phyloP scores from a whole-genome alignment of 495 filamentous ascomycete species.

The Immersiella caudata region DNA sequence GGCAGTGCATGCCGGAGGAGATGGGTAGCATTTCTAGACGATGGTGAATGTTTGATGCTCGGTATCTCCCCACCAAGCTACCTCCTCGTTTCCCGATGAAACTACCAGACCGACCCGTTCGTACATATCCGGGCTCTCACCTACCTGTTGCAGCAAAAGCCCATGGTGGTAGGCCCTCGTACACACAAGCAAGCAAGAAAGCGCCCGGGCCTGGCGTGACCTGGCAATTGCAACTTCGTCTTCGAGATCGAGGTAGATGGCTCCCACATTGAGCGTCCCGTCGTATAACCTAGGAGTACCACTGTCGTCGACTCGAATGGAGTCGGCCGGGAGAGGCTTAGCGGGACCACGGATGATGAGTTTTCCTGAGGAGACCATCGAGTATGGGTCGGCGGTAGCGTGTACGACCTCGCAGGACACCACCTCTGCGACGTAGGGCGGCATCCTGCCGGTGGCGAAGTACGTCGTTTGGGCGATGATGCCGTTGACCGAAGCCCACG shows the following conservation, averaged over 20 bases:
- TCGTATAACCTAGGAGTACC: neutral
- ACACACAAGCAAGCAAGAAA: neutral
- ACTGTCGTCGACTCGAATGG: neutral
- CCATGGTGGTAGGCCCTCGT: neutral
- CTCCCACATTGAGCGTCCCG: neutral
- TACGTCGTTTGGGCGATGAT: neutral
- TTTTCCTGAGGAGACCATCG: neutral
- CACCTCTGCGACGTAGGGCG: slow-evolving; percentile 1
- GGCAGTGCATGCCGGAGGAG: too few relatives aligned
- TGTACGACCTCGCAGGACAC: neutral
- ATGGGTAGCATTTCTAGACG: neutral
- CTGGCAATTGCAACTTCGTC: neutral
- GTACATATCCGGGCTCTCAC: neutral
- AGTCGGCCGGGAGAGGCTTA: neutral
- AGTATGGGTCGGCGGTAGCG: neutral
- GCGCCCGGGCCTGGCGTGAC: neutral
- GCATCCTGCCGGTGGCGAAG: neutral
- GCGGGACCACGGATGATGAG: neutral
- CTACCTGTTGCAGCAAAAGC: neutral
- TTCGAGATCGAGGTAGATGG: neutral
- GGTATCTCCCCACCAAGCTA: neutral
- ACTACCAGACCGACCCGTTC: neutral
- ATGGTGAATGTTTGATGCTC: neutral
- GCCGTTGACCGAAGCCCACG: neutral
- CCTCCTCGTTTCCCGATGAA: neutral